Conservation (phyloP, 2,329 filamentous ascomycete genomes). For the Scedosporium minutisporum region DNA sequence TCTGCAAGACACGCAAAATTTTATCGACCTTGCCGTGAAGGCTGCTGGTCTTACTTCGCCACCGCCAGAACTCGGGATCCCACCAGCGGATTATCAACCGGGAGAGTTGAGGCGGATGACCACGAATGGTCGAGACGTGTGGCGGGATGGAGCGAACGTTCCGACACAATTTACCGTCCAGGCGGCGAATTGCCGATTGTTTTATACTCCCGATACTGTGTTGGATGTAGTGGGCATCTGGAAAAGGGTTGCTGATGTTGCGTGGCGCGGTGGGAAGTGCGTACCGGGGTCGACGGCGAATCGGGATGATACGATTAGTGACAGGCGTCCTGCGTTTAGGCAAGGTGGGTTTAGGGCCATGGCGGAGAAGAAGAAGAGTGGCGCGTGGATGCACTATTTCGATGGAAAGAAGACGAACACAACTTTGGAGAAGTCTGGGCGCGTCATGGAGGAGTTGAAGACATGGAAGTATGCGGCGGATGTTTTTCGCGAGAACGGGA, state of each 20-base stretch:
- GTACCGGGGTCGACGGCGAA: constrained; percentile 18
- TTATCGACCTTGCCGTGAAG: too few species aligned
- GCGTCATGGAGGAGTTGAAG: background rate
- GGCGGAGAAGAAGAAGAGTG: background rate
- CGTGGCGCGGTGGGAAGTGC: constrained; percentile 30
- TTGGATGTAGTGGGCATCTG: constrained; percentile 41
- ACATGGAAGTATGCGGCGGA: background rate
- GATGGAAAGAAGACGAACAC: background rate
- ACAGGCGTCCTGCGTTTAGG: background rate
- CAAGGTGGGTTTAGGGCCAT: background rate
- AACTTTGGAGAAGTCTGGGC: background rate
- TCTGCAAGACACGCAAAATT: too few species aligned
- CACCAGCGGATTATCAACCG: background rate
- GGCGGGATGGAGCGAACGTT: constrained; percentile 12
- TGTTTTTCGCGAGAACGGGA: too few species aligned
- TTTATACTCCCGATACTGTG: constrained; percentile 45
- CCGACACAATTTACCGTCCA: constrained; percentile 53
- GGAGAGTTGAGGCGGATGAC: background rate
- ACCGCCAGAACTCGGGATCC: too few species aligned
- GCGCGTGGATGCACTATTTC: too few species aligned
- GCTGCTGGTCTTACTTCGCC: too few species aligned
- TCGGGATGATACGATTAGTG: background rate
- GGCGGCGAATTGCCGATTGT: constrained; percentile 51
- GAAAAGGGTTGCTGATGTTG: constrained; percentile 31
- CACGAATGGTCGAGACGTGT: background rate